Evolutionary conservation across 371 early-diverging fungal species (phyloP), one percentile per base, ranked within the genome.

Genomic region (Rhizopus delemar): DNA sequence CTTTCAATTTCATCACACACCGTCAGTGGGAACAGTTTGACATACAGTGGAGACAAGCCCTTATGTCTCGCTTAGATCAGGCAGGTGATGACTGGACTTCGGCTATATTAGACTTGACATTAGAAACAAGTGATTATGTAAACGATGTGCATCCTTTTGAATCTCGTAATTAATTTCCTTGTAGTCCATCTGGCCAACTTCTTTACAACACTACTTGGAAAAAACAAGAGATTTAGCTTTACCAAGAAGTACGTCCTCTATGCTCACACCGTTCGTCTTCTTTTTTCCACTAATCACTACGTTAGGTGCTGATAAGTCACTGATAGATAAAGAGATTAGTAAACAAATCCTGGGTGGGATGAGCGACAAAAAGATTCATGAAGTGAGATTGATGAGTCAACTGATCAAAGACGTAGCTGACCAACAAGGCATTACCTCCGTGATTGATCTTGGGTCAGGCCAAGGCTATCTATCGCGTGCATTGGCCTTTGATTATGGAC

Each of bases 391-490:
- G 16, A 73, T 92, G 63, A 80, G 85, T 28, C 70, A 75, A 9
- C 46, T 88, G 43, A 78, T 90, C 7, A 62, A 80, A 4, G 59
- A 60, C 5, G 77, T 83, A 5, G 85, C 88, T 0, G 56, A 62
- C 29, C 66, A 71, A 29, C 16, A 50, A 16, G 72, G 70, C 8
- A 72, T 86, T 39, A 50, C 62, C 32, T 72, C 84, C 2, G 78
- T 87, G 3, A 79, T 86, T 41, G 90, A 90, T 62, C 72, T 90
- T 11, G 90, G 90, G 5, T 86, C 90, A 11, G 90, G 86, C 4
- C 82, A 81, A 68, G 94, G 93, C 0, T 93, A 94, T 46, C 63
- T 93, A 35, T 88, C 90, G 38, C 83, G 91, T 1, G 83, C 83
- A 4, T 63, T 93, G 31, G 91, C 91, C 0, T 89, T 82, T 60